Conservation (phyloP, 1,139 yeast genomes). For the Arxiozyma slooffiae region DNA sequence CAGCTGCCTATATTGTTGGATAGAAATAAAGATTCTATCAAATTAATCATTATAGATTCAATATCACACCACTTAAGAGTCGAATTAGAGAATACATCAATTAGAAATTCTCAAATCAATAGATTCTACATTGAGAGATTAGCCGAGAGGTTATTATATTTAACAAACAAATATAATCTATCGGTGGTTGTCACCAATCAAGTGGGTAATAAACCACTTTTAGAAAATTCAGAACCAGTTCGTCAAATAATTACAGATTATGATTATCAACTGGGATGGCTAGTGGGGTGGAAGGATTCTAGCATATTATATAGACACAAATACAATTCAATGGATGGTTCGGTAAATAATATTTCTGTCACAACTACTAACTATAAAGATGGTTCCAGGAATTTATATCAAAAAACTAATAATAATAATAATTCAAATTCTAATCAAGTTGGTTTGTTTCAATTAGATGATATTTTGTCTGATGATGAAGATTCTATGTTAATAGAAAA, state of each 20-base stretch:
- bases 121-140: slow-evolving; percentile 38
- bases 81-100: slow-evolving; percentile 40
- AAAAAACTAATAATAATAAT: neutral
- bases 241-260: slow-evolving; percentile 37
- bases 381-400: neutral
- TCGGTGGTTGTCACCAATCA: slow-evolving; percentile 75
- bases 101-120: slow-evolving; percentile 33
- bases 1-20: slow-evolving; percentile 55
- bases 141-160: slow-evolving; percentile 40
- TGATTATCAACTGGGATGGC: slow-evolving; percentile 64
- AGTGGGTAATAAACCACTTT: slow-evolving; percentile 51
- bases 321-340: slow-evolving; percentile 9
- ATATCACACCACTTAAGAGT: slow-evolving; percentile 78
- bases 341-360: neutral
- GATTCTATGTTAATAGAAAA: slow-evolving; percentile 24
- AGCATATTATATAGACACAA: slow-evolving; percentile 31
- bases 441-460: slow-evolving; percentile 8
- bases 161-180: slow-evolving; percentile 42
- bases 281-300: slow-evolving; percentile 61
- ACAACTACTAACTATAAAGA: neutral
- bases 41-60: slow-evolving; percentile 62
- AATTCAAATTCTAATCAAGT: neutral
- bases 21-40: slow-evolving; percentile 35
- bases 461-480: slow-evolving; percentile 29
- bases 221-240: slow-evolving; percentile 13